Base-by-base conservation (phyloP, 768 basidiomycete genomes). In the Mycena vulgaris region DNA sequence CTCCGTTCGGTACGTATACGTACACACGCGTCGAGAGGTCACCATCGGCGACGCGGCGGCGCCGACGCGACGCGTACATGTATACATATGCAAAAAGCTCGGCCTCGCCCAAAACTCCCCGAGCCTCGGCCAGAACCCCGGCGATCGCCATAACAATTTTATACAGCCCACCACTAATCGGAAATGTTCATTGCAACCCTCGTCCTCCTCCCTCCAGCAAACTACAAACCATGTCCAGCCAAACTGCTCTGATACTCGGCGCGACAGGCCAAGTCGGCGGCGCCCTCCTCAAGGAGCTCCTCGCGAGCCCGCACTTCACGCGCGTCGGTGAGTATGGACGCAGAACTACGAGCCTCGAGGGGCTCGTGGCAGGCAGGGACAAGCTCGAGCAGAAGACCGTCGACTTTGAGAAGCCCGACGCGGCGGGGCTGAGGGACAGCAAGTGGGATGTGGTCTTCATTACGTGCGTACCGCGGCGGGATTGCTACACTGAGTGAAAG, bases 401-500 rank as follows among this genome's bases (percentile, higher is more conserved):
- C 61, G 88, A 93, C 77, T 93, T 92, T 74, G 93, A 94, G 75
- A 90, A 89, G 65, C 74, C 92, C 8, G 85, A 84, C 10, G 83
- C 84, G 51, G 82, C 86, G 3, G 85, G 84, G 7, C 72, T 93
- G 72, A 83, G 84, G 49, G 83, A 86, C 0, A 87, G 84, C 13
- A 88, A 86, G 49, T 94, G 92, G 90, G 93, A 94, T 78, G 89
- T 92, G 25, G 90, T 95, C 0, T 92, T 90, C 75, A 89, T 95
- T 69, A 85, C 92, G 83, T 45, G 42, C 21, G 42, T 19, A 17
- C 40, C 5, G 11, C 14, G 10, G 40, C 10, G 40, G 40, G 19
- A 40, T 17, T 40, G n/a, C n/a, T n/a, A n/a, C n/a, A n/a, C n/a
- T n/a, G n/a, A n/a, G n/a, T n/a, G n/a, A n/a, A n/a, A n/a, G n/a